Evolutionary conservation across 331 rosid genomes (phyloP).

Genomic region (Rhamnella rubrinervis): DNA sequence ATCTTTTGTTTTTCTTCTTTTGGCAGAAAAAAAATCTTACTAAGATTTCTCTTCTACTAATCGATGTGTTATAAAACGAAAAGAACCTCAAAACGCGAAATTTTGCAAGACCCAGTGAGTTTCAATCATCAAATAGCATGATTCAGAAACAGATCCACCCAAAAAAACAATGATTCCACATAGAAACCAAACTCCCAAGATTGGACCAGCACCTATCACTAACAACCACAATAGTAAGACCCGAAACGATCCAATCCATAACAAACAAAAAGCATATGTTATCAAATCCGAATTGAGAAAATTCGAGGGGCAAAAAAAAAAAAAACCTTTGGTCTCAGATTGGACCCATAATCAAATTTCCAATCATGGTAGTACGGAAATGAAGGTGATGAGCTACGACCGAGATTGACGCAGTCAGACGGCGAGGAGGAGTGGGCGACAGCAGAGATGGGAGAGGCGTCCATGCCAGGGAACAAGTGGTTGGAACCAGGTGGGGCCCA

Average conservation of each 20-base stretch:
- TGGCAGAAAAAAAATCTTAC: too few species aligned
- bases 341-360: slow-evolving; percentile 66
- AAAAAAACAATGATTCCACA: not conserved
- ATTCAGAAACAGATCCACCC: slow-evolving; percentile 13
- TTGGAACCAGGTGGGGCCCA: slow-evolving; percentile 78
- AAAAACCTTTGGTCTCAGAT: slow-evolving; percentile 79
- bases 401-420: slow-evolving; percentile 67
- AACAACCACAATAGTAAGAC: too few species aligned
- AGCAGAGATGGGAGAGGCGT: slow-evolving; percentile 71
- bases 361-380: slow-evolving; percentile 74
- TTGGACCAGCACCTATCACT: not conserved
- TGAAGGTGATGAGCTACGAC: slow-evolving; percentile 62
- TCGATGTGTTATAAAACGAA: not conserved
- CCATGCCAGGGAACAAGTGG: slow-evolving; percentile 86
- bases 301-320: slow-evolving; percentile 3
- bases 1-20: too few species aligned
- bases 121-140: not conserved
- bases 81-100: not conserved
- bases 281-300: not conserved
- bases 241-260: not conserved
- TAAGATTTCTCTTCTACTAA: not conserved
- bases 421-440: slow-evolving; percentile 42
- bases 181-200: not conserved
- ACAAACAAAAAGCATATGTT: slow-evolving; percentile 3
- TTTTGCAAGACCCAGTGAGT: not conserved